A percentile compares a stretch with the other conserved stretches of the same genome.
Conservation (phyloP, 2,329 filamentous ascomycete genomes). For the Leptographium lundbergii region DNA sequence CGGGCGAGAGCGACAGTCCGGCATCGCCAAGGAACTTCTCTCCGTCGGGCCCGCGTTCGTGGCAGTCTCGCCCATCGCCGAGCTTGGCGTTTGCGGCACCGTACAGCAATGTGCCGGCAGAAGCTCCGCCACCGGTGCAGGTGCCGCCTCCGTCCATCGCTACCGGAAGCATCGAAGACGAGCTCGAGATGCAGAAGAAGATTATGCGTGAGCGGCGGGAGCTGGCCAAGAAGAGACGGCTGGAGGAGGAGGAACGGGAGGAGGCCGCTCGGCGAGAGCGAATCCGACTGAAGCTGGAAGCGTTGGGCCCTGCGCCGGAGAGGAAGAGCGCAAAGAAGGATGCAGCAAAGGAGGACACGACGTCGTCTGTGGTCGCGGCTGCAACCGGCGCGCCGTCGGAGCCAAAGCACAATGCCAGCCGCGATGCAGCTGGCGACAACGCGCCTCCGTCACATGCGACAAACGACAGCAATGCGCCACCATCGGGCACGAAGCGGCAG, state of each 20-base stretch:
- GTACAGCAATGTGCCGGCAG: not conserved
- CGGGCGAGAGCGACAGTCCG: constrained; percentile 37
- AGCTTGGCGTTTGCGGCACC: constrained; percentile 6
- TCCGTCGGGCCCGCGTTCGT: constrained; percentile 23
- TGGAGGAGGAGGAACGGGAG: constrained; percentile 58
- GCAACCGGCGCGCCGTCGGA: not conserved
- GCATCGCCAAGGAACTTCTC: constrained; percentile 32
- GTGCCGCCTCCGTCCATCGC: constrained; percentile 19
- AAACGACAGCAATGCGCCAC: not conserved
- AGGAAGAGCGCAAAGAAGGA: constrained; percentile 45
- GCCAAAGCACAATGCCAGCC: not conserved
- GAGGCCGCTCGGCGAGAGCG: constrained; percentile 60
- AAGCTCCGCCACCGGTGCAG: not conserved
- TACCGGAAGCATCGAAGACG: constrained; percentile 29
- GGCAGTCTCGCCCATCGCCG: constrained; percentile 33
- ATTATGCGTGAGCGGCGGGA: constrained; percentile 63
- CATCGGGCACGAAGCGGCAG: not conserved
- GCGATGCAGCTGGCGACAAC: not conserved
- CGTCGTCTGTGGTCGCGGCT: not conserved
- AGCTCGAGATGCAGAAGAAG: constrained; percentile 52
- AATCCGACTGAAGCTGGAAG: constrained; percentile 59
- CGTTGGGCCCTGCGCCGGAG: constrained; percentile 52
- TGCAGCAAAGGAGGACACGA: constrained; percentile 25
- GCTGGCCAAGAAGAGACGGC: constrained; percentile 52
- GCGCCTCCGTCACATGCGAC: not conserved